Base-by-base conservation (phyloP, 345 rosid species). In the Angophora floribunda region DNA sequence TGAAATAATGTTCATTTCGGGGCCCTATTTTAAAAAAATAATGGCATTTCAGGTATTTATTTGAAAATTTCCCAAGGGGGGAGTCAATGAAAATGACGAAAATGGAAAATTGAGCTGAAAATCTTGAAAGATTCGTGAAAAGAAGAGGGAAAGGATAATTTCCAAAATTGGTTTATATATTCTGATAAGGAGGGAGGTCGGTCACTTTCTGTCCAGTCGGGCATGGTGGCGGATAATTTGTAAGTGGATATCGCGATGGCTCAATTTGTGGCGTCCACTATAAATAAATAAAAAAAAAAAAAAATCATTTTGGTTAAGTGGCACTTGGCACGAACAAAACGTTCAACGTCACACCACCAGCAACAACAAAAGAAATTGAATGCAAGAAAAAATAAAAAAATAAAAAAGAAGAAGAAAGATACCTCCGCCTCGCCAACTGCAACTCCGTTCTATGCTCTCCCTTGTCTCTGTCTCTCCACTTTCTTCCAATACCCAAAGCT, bases 371-470 rank as follows among this genome's bases (percentile, higher is more conserved):
- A n/a, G 17, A 63, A 63, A n/a, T 63, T 14, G 5, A 63, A 63
- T 63, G 75, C n/a, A 28, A 63, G 70, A 28, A n/a, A 63, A 4
- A 4, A 67, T 8, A 55, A 8, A 4, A 53, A 6, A 22, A 5
- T 7, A 8, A 65, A 7, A 36, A 15, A 19, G 19, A 4, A 8
- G 5, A 0, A 1, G 36, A 15, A 36, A 0, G 4, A 41, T 10
- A 2, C 26, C 82, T 36, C 80, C 44, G 12, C 82, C 82, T 10
- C 82, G 45, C 82, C 49, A 17, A 17, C 26, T 36, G 47, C 47
- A 21, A 6, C 24, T 19, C 14, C 28, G 84, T 41, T 41, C 14
- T 9, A 19, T 17, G 26, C 82, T 75, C 15, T 36, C 49, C 3
- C 28, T 19, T 36, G 82, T 75, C 84, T 75, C 28, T 28, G 67